phyloP scores from a whole-genome alignment of 306 rosid species.

The Arachis stenosperma region DNA sequence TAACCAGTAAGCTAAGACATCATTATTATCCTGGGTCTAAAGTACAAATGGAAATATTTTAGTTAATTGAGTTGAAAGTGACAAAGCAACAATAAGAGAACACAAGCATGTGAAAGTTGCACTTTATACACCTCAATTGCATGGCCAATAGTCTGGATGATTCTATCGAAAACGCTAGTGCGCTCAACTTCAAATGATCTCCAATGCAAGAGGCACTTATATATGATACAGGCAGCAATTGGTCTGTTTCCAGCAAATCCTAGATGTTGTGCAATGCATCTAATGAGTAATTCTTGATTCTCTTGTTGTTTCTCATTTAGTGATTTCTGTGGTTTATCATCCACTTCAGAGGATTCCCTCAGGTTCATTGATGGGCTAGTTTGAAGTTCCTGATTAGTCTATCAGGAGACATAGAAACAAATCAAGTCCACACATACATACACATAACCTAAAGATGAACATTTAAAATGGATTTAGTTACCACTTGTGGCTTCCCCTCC shows the following conservation, averaged over 20 bases:
- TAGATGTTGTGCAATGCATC: slow-evolving; percentile 58
- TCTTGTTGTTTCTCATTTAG: slow-evolving; percentile 61
- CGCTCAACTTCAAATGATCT: slow-evolving; percentile 67
- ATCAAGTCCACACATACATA: slow-evolving; percentile 34
- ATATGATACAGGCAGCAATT: slow-evolving; percentile 60
- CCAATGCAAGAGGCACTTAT: slow-evolving; percentile 67
- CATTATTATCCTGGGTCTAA: slow-evolving; percentile 67
- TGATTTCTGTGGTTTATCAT: slow-evolving; percentile 55
- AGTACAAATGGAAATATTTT: slow-evolving; percentile 39
- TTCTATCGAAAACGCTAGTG: slow-evolving; percentile 57
- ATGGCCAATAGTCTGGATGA: slow-evolving; percentile 58
- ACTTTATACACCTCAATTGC: slow-evolving; percentile 58
- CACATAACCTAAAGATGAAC: slow-evolving; percentile 25
- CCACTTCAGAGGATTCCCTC: slow-evolving; percentile 57
- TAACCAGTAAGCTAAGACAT: slow-evolving; percentile 63
- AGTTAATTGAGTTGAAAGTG: slow-evolving; percentile 37
- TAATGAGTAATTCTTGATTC: slow-evolving; percentile 61
- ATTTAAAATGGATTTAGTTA: slow-evolving; percentile 45
- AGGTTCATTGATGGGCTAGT: slow-evolving; percentile 58
- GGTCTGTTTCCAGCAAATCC: slow-evolving; percentile 61
- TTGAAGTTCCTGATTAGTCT: slow-evolving; percentile 61
- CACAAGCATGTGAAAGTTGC: slow-evolving; percentile 29
- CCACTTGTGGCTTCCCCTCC: slow-evolving; percentile 67
- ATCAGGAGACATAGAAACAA: slow-evolving; percentile 41
- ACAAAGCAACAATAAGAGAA: slow-evolving; percentile 26